These are phyloP conservation scores for Dipodascus geniculatus DNA, from an alignment of 805 yeast species.

Conservation along the genomic window DNA sequence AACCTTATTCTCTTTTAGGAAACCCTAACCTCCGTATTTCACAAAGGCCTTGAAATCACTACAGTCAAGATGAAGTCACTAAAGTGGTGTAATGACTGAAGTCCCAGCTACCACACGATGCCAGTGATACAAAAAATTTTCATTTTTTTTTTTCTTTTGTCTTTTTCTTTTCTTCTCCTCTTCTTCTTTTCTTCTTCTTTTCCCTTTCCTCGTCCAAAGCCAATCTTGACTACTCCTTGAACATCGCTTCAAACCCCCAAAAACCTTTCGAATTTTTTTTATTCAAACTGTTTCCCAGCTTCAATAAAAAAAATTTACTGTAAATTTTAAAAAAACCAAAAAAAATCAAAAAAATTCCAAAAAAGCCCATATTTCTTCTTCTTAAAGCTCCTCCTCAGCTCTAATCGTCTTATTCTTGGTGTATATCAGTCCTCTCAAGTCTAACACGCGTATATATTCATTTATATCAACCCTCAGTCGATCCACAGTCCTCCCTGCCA, in stretches of 20 bases:
- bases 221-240: slow-evolving; percentile 1
- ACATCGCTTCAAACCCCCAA: background rate
- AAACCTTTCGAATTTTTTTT: background rate
- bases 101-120: background rate
- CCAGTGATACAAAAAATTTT: background rate
- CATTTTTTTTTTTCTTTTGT: background rate
- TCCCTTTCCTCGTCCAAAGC: background rate
- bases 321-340: background rate
- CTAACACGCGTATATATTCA: too few species aligned
- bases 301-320: background rate
- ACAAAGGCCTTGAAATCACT: background rate
- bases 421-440: too few species aligned
- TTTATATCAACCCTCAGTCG: too few species aligned
- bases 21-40: background rate
- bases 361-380: background rate
- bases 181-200: background rate
- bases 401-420: background rate
- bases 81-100: background rate
- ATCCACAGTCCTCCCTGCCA: background rate
- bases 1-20: too few species aligned
- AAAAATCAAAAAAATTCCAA: background rate
- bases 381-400: background rate
- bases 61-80: background rate
- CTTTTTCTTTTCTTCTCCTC: background rate
- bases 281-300: background rate